A percentile compares a stretch with the other conserved stretches of the same genome.
Evolutionary conservation across 2,329 filamentous ascomycete genomes (phyloP).

Genomic region (Bertia moriformis): DNA sequence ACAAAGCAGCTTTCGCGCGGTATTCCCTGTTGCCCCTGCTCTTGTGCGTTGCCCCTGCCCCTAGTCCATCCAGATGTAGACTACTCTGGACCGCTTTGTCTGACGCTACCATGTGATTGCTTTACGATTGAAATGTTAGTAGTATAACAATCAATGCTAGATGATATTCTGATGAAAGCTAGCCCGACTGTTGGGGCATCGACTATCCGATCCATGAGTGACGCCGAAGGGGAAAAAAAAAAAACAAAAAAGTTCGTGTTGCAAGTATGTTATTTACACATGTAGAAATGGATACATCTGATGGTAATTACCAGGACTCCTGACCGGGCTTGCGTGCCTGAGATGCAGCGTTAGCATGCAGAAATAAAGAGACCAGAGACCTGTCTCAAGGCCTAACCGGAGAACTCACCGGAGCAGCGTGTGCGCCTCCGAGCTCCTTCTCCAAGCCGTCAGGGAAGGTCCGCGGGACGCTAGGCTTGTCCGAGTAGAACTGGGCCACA

Average conservation of each 20-base stretch:
- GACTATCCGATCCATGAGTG: conserved; percentile 11
- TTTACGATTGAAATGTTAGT: neutral
- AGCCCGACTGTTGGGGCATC: too few species aligned
- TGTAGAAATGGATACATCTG: conserved; percentile 4
- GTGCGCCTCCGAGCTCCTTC: conserved; percentile 58
- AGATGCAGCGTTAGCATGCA: conserved; percentile 1
- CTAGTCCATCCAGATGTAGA: too few species aligned
- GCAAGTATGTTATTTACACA: conserved; percentile 17
- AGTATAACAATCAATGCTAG: neutral
- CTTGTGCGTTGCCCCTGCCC: too few species aligned
- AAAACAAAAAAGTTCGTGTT: too few species aligned
- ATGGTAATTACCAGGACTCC: conserved; percentile 16
- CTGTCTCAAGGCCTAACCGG: too few species aligned
- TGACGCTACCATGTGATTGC: too few species aligned
- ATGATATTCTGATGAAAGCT: too few species aligned
- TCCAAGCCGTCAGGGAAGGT: conserved; percentile 62
- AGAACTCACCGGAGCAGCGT: conserved; percentile 49
- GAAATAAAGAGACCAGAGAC: conserved; percentile 12
- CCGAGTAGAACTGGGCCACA: conserved; percentile 58
- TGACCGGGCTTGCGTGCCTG: conserved; percentile 21
- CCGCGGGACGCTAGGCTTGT: conserved; percentile 53
- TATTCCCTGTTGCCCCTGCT: too few species aligned
- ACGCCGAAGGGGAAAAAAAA: conserved; percentile 15
- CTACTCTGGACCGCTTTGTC: too few species aligned
- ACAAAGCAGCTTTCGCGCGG: too few species aligned